These are phyloP conservation scores for Zea mays DNA, from an alignment of 176 grass and related monocot species.

Conservation along the genomic window Zm-B73-REFERENCE-NAM-5.0 NC_050102.1:113589501-113590000, in stretches of 20 bases:
- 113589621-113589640: conserved; percentile 10
- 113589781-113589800: neutral
- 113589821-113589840: conserved; percentile 9
- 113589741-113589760: neutral
- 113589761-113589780: neutral
- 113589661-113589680: neutral
- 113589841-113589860: conserved; percentile 34
- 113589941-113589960: neutral
- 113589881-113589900: conserved; percentile 57
- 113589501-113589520: too few relatives aligned
- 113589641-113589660: neutral
- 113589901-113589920: conserved; percentile 76
- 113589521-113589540: too few relatives aligned
- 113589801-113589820: conserved; percentile 58
- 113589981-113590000: conserved; percentile 44
- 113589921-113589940: neutral
- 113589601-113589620: conserved; percentile 5
- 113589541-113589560: conserved; percentile 36
- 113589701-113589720: conserved; percentile 78
- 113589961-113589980: neutral
- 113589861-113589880: neutral
- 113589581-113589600: neutral
- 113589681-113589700: conserved; percentile 16
- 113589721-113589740: conserved; percentile 50
- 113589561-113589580: conserved; percentile 17